These are phyloP conservation scores for Aureobasidium namibiae DNA, from an alignment of 2,329 filamentous ascomycete species.

Conservation along the genomic window DNA sequence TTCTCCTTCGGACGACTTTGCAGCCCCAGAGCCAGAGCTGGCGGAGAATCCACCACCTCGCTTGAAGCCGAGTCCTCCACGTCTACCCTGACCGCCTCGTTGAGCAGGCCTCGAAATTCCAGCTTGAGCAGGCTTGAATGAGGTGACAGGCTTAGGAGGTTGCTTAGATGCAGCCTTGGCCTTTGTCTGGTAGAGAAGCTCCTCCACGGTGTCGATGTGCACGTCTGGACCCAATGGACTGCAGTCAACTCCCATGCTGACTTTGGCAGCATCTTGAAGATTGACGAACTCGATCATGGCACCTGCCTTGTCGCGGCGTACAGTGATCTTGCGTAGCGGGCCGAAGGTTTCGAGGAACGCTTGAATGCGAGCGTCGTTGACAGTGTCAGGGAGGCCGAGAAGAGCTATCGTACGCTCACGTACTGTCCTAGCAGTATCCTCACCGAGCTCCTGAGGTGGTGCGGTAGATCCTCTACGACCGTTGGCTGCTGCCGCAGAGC, in stretches of 20 bases:
- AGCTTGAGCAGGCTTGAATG: conserved; percentile 22
- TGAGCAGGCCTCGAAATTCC: conserved; percentile 38
- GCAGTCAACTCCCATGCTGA: conserved; percentile 42
- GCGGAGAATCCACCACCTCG: conserved; percentile 25
- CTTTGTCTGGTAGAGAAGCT: conserved; percentile 38
- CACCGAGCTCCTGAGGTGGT: conserved; percentile 13
- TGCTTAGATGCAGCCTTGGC: conserved; percentile 29
- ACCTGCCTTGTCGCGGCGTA: conserved; percentile 74
- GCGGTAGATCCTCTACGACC: conserved; percentile 22
- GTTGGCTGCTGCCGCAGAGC: conserved; percentile 5
- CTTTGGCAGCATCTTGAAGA: conserved; percentile 62
- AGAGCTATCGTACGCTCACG: conserved; percentile 66
- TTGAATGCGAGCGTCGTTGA: conserved; percentile 78
- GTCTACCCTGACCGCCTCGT: conserved; percentile 32
- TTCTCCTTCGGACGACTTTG: conserved; percentile 16
- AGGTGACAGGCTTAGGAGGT: conserved; percentile 17
- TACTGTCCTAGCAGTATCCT: conserved; percentile 22
- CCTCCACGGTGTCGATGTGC: conserved; percentile 42
- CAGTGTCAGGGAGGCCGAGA: conserved; percentile 81
- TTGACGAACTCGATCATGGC: conserved; percentile 78
- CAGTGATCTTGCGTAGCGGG: conserved; percentile 62
- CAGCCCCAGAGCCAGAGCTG: conserved; percentile 19
- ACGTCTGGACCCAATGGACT: conserved; percentile 32
- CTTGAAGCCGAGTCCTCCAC: conserved; percentile 43
- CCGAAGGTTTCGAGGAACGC: conserved; percentile 64